phyloP scores from a whole-genome alignment of 2,329 filamentous ascomycete species.

The Pyricularia grisea region DNA sequence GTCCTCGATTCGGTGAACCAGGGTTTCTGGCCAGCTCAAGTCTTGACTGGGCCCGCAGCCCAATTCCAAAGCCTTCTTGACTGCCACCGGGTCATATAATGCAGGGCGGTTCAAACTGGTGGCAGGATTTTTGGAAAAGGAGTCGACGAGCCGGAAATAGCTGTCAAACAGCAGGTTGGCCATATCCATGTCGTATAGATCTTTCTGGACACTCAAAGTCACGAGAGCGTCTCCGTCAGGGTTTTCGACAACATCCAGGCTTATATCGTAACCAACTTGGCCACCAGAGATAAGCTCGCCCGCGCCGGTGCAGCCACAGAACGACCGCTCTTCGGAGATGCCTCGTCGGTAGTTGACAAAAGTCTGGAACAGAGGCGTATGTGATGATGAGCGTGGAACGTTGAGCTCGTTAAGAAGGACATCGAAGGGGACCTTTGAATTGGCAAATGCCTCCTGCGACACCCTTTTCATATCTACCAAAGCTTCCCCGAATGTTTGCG shows the following conservation, averaged over 20 bases:
- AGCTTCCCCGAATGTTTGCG: not conserved
- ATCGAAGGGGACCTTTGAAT: not conserved
- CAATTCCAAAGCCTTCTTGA: not conserved
- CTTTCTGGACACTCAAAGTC: constrained; percentile 9
- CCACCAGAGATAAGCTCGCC: not conserved
- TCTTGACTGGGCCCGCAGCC: not conserved
- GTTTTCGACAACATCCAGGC: not conserved
- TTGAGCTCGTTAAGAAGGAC: not conserved
- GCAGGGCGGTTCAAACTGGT: not conserved
- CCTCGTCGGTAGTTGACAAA: constrained; percentile 1
- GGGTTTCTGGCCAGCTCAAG: not conserved
- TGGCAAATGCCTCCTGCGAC: not conserved
- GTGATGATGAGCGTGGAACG: not conserved
- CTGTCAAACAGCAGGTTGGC: not conserved
- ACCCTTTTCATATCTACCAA: not conserved
- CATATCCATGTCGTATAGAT: not conserved
- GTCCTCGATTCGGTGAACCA: not conserved
- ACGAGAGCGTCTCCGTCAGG: constrained; percentile 11
- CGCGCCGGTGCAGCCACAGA: not conserved
- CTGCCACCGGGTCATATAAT: not conserved
- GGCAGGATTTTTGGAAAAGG: not conserved
- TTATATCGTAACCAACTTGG: not conserved
- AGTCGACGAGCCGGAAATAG: not conserved
- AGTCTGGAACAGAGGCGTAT: not conserved
- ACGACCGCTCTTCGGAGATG: not conserved